Evolutionary conservation across 495 filamentous ascomycete genomes (phyloP).

Genomic region (Penicillium canariense): DNA sequence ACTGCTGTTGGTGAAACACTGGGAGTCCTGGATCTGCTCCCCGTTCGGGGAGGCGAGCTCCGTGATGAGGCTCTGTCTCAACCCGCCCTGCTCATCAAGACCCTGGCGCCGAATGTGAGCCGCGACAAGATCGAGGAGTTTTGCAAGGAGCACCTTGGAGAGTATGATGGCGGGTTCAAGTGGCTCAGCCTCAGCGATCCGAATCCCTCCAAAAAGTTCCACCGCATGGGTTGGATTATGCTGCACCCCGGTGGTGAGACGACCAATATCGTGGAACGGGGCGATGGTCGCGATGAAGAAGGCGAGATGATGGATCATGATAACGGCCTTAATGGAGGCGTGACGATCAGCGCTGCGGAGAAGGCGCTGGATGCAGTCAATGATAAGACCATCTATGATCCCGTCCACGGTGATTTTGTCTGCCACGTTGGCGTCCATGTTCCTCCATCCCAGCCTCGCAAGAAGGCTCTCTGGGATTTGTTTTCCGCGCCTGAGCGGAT

Average conservation of each 20-base stretch:
- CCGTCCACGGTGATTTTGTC: conserved; percentile 88
- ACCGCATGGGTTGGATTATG: conserved; percentile 98
- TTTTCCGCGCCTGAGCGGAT: conserved; percentile 89
- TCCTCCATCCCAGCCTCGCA: conserved; percentile 78
- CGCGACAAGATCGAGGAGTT: conserved; percentile 90
- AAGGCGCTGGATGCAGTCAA: conserved; percentile 91
- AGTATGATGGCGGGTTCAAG: conserved; percentile 81
- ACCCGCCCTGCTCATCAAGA: conserved; percentile 95
- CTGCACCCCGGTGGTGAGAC: conserved; percentile 73
- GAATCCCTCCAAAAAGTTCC: conserved; percentile 93
- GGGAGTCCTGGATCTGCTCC: conserved; percentile 84
- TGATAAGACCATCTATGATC: conserved; percentile 92
- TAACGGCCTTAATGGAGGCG: conserved; percentile 22
- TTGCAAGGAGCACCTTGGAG: conserved; percentile 86
- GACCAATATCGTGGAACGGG: conserved; percentile 46
- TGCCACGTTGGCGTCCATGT: conserved; percentile 96
- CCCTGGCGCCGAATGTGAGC: conserved; percentile 92
- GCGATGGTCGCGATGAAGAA: conserved; percentile 65
- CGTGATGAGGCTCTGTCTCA: conserved; percentile 79
- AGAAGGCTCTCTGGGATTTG: conserved; percentile 96
- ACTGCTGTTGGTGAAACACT: conserved; percentile 88
- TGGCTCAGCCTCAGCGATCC: conserved; percentile 94
- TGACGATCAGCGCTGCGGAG: conserved; percentile 58
- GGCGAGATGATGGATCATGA: conserved; percentile 53
- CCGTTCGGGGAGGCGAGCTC: conserved; percentile 73